phyloP scores from a whole-genome alignment of 1,284 basidiomycete genomes.

The Malassezia japonica region DNA sequence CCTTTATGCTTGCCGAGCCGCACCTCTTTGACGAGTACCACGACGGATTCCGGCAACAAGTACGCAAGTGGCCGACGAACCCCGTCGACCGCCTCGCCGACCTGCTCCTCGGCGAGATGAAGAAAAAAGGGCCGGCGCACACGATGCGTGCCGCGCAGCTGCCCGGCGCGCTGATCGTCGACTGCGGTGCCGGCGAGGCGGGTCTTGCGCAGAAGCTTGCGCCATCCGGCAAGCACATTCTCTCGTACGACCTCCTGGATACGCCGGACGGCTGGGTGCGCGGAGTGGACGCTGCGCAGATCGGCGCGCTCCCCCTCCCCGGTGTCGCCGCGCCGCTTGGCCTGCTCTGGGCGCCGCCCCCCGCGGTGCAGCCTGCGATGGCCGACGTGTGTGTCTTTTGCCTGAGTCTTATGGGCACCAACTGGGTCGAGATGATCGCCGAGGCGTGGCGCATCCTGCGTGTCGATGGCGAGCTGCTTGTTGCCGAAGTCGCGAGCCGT shows the following conservation, averaged over 20 bases:
- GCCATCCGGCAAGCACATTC: slow-evolving; percentile 50
- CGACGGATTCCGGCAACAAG: slow-evolving; percentile 44
- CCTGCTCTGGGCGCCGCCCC: neutral
- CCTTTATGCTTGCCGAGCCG: slow-evolving; percentile 32
- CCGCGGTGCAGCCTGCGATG: slow-evolving; percentile 50
- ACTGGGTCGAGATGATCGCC: slow-evolving; percentile 81
- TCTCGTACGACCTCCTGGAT: slow-evolving; percentile 73
- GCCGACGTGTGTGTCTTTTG: slow-evolving; percentile 88
- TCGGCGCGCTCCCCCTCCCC: slow-evolving; percentile 24
- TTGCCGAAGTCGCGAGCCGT: slow-evolving; percentile 72
- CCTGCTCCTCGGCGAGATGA: slow-evolving; percentile 5
- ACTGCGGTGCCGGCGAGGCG: slow-evolving; percentile 92
- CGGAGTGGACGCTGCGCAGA: slow-evolving; percentile 29
- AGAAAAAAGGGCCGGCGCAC: slow-evolving; percentile 2
- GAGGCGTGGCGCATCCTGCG: slow-evolving; percentile 82
- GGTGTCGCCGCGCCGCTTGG: slow-evolving; percentile 19
- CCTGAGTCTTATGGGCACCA: slow-evolving; percentile 89
- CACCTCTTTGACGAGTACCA: slow-evolving; percentile 42
- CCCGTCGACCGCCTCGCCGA: slow-evolving; percentile 38
- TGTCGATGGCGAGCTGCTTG: slow-evolving; percentile 67
- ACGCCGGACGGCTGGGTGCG: slow-evolving; percentile 55
- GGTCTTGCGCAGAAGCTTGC: slow-evolving; percentile 58
- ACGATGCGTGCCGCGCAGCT: slow-evolving; percentile 1
- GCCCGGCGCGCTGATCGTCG: slow-evolving; percentile 65
- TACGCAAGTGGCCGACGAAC: slow-evolving; percentile 44